Conservation (phyloP, 192 early-diverging fungal species). For the Coemansia sp. region DNA sequence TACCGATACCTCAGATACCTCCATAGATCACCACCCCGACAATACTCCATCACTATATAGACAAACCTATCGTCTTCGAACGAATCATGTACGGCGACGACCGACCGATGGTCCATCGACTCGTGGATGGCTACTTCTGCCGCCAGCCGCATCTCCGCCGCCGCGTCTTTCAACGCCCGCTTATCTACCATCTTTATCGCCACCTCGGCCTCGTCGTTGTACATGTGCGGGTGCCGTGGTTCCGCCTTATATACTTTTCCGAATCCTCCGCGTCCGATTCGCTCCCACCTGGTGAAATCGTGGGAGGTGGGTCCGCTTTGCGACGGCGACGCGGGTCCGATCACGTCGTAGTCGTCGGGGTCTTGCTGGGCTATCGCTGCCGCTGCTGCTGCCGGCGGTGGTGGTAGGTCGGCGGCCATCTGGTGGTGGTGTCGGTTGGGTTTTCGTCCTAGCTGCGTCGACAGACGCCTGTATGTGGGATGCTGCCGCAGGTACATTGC, state of each 20-base stretch:
- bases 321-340: background rate
- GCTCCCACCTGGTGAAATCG: slow-evolving; percentile 37
- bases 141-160: slow-evolving; percentile 53
- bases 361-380: background rate
- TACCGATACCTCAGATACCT: slow-evolving; percentile 34
- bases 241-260: slow-evolving; percentile 42
- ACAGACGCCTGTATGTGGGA: slow-evolving; percentile 23
- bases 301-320: slow-evolving; percentile 9
- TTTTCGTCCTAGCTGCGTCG: slow-evolving; percentile 15
- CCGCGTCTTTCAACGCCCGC: slow-evolving; percentile 23
- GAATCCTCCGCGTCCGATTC: slow-evolving; percentile 48
- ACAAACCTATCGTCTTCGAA: slow-evolving; percentile 68
- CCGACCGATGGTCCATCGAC: slow-evolving; percentile 54
- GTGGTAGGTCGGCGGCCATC: slow-evolving; percentile 2
- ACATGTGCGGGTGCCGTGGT: slow-evolving; percentile 10
- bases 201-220: slow-evolving; percentile 9
- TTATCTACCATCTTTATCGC: slow-evolving; percentile 48
- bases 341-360: background rate
- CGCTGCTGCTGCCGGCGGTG: background rate
- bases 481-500: slow-evolving; percentile 36
- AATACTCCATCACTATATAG: slow-evolving; percentile 73
- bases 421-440: background rate
- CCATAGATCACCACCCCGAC: slow-evolving; percentile 50
- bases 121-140: slow-evolving; percentile 69
- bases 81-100: slow-evolving; percentile 61